Evolutionary conservation across 1,139 yeast genomes (phyloP).

Genomic region (Arxiozyma slooffiae): DNA sequence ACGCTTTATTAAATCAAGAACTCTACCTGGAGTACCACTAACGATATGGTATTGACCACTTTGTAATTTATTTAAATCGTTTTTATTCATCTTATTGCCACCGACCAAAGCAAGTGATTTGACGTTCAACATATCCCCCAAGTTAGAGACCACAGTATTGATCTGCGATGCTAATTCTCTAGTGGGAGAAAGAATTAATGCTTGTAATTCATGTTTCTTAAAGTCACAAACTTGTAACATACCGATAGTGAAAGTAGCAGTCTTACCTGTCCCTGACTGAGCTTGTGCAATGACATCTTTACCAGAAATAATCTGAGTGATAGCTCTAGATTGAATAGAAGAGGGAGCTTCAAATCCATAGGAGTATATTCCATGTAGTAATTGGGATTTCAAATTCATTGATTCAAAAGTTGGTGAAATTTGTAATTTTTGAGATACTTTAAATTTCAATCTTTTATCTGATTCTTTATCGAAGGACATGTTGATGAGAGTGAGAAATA

Average conservation of each 20-base stretch:
- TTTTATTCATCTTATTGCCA: constrained; percentile 67
- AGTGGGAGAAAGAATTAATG: constrained; percentile 83
- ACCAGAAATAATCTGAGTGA: constrained; percentile 82
- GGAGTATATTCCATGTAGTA: constrained; percentile 66
- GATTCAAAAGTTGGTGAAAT: constrained; percentile 64
- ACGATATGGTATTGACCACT: constrained; percentile 76
- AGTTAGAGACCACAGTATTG: constrained; percentile 68
- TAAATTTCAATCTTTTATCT: constrained; percentile 51
- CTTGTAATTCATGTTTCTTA: constrained; percentile 56
- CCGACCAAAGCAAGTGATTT: constrained; percentile 90
- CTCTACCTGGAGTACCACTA: constrained; percentile 96
- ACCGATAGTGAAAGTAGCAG: constrained; percentile 92
- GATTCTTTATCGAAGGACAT: constrained; percentile 50
- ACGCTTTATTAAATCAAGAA: constrained; percentile 77
- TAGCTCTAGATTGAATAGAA: constrained; percentile 91
- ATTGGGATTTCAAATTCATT: constrained; percentile 63
- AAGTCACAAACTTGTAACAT: constrained; percentile 74
- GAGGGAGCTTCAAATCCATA: constrained; percentile 94
- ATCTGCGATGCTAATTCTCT: constrained; percentile 90
- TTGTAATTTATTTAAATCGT: constrained; percentile 60
- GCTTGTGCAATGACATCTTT: constrained; percentile 95
- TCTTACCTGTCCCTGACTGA: constrained; percentile 96
- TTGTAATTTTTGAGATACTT: constrained; percentile 52
- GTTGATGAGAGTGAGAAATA: no score
- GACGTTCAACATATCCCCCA: constrained; percentile 79